Conservation (phyloP, 1,284 basidiomycete genomes). For the Trametes pubescens region DNA sequence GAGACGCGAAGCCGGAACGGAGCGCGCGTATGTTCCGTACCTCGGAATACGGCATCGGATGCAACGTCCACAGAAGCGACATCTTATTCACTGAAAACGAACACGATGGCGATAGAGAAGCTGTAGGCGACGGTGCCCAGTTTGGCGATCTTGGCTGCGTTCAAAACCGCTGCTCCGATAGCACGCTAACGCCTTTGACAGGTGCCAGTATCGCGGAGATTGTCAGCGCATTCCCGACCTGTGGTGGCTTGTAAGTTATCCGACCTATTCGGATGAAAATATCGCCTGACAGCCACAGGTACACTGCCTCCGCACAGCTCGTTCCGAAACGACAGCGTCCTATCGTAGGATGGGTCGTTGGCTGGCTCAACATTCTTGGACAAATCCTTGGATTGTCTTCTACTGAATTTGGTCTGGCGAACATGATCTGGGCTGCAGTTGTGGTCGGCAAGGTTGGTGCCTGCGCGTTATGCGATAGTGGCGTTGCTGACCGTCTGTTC, state of each 20-base stretch:
- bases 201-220: conserved; percentile 82
- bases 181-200: conserved; percentile 23
- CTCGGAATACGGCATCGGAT: not conserved
- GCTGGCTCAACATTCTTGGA: conserved; percentile 91
- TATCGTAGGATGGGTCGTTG: conserved; percentile 77
- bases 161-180: not conserved
- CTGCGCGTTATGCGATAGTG: not conserved
- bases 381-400: conserved; percentile 87
- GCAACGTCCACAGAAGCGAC: not conserved
- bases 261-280: conserved; percentile 1
- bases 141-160: not conserved
- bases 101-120: not conserved
- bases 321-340: conserved; percentile 75
- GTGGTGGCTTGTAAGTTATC: conserved; percentile 75
- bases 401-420: conserved; percentile 88
- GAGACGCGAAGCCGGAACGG: not conserved
- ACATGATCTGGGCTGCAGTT: conserved; percentile 89
- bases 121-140: not conserved
- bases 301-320: conserved; percentile 80
- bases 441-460: conserved; percentile 58
- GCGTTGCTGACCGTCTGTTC: conserved; percentile 17
- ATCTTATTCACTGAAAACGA: not conserved
- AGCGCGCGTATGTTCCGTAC: not conserved
- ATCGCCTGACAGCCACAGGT: conserved; percentile 47
- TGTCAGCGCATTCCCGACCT: conserved; percentile 83